Base-by-base conservation (phyloP, 176 grass and related monocot genomes). In the Oryza nivara region DNA sequence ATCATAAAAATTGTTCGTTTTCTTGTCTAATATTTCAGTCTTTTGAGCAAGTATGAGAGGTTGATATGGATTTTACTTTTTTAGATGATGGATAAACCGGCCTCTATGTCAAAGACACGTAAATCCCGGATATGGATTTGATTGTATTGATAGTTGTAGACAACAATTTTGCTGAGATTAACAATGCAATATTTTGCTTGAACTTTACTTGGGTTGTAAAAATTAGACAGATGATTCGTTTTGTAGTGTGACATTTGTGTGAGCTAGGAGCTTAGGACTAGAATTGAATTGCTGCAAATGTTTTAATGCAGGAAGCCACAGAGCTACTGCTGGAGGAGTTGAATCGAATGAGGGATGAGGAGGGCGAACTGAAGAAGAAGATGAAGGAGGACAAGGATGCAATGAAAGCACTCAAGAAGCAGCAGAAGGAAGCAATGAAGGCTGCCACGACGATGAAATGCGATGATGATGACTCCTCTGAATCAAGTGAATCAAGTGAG, bases 401-500 rank as follows among this genome's bases (percentile, higher is more conserved):
- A 11, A 83, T 71, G 69, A 90, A 90, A 79, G 38, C 75, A 19
- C 28, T 85, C 81, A 93, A 72, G 87, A 78, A 82, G 49, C 85
- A 85, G 67, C 45, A 56, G 43, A 90, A 85, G 65, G 75, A 88
- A 73, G 75, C 28, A 0, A 65, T 70, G 74, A 92, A 84, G 34
- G 32, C 70, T 17, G 47, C 20, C 3, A 5, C 11, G 0, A 1
- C n/a, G 4, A 79, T 74, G 68, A 79, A 48, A 3, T 83, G 88
- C 11, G 80, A 73, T 34, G 83, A 71, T 11, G 36, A 1, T 13
- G 72, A 73, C 19, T 72, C 83, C 34, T 90, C 84, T 30, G 90
- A 92, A 49, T 90, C 90, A 19, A 90, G 89, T 26, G 90, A 92
- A 47, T 90, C 90, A 20, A 90, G 90, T 3, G 88, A 90, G 70